These are phyloP conservation scores for Colletotrichum cordylinicola DNA, from an alignment of 2,329 filamentous ascomycete species.

Conservation along the genomic window DNA sequence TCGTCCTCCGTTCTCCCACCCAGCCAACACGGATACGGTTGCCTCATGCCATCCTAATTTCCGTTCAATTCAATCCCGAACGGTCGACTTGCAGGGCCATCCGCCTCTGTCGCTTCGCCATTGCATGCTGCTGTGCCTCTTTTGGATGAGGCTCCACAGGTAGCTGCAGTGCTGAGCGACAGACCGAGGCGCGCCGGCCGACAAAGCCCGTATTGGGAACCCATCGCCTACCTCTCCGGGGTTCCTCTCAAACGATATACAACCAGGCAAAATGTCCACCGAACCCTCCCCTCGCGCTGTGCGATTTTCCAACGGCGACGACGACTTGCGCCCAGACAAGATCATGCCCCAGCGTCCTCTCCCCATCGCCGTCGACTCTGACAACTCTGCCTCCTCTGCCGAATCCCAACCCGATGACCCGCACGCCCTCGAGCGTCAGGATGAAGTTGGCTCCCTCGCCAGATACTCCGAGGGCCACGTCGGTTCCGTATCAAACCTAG, in stretches of 20 bases:
- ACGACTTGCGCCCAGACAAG: conserved; percentile 47
- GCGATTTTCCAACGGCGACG: conserved; percentile 59
- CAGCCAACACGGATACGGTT: conserved; percentile 17
- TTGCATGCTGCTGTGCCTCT: conserved; percentile 20
- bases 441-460: conserved; percentile 50
- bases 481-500: conserved; percentile 47
- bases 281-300: conserved; percentile 62
- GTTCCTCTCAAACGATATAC: conserved; percentile 5
- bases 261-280: conserved; percentile 27
- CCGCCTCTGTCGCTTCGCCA: conserved; percentile 8
- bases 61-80: conserved; percentile 5
- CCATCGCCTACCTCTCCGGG: neutral
- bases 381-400: conserved; percentile 52
- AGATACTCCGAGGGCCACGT: conserved; percentile 50
- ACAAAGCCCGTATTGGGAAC: conserved; percentile 6
- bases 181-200: conserved; percentile 10
- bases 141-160: conserved; percentile 16
- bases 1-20: neutral
- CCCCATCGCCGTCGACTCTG: conserved; percentile 46
- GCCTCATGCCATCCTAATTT: conserved; percentile 20
- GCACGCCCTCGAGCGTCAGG: conserved; percentile 53
- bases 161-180: conserved; percentile 20
- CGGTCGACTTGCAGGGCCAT: neutral
- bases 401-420: conserved; percentile 49
- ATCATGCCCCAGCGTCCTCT: conserved; percentile 43